phyloP scores from a whole-genome alignment of 83 land plant genomes.

The Thuja plicata region DNA sequence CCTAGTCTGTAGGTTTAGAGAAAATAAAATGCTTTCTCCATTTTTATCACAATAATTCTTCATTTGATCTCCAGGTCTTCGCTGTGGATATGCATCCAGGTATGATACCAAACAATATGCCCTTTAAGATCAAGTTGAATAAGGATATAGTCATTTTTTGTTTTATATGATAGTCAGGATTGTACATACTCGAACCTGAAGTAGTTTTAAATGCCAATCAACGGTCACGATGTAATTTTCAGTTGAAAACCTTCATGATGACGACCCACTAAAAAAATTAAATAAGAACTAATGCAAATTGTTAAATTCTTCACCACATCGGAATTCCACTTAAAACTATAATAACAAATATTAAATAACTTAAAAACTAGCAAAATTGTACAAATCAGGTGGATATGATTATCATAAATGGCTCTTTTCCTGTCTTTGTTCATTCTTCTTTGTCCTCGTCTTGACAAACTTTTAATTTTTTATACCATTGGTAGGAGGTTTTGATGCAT shows the following conservation, averaged over 20 bases:
- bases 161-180: neutral
- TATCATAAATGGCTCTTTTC: neutral
- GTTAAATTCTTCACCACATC: neutral
- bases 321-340: neutral
- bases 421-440: neutral
- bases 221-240: neutral
- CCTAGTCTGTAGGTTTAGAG: neutral
- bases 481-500: neutral
- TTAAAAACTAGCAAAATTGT: neutral
- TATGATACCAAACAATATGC: slow-evolving; percentile 14
- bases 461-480: neutral
- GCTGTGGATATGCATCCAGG: slow-evolving; percentile 96
- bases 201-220: neutral
- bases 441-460: neutral
- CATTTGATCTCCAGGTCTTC: slow-evolving; percentile 61
- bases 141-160: neutral
- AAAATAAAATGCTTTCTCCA: neutral
- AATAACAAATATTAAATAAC: neutral
- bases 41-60: neutral
- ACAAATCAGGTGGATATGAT: neutral
- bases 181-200: neutral
- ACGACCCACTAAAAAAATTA: neutral
- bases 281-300: neutral
- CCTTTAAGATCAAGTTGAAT: neutral
- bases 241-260: neutral